phyloP scores from a whole-genome alignment of 1,284 basidiomycete species.

The Malassezia obtusa region DNA sequence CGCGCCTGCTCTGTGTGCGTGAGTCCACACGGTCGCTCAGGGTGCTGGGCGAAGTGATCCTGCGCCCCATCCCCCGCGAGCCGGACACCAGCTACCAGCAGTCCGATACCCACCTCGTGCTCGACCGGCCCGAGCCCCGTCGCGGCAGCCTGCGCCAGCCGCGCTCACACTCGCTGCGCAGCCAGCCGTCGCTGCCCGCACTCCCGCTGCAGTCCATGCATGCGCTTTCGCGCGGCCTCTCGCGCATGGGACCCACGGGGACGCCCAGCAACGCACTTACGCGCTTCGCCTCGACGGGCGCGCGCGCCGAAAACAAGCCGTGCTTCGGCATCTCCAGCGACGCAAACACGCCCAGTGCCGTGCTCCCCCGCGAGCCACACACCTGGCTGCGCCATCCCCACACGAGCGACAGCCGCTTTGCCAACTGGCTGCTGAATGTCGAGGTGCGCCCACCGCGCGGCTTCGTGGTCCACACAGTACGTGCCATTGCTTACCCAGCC shows the following conservation, averaged over 20 bases:
- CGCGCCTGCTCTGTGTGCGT: slow-evolving; percentile 53
- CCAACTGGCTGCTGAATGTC: slow-evolving; percentile 7
- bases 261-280: not conserved
- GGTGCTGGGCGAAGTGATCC: slow-evolving; percentile 51
- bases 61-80: slow-evolving; percentile 37
- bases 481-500: slow-evolving; percentile 7
- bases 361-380: not conserved
- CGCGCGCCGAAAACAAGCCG: not conserved
- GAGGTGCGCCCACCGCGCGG: slow-evolving; percentile 3
- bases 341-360: not conserved
- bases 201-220: not conserved
- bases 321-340: not conserved
- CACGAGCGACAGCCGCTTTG: not conserved
- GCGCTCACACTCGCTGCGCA: slow-evolving; percentile 4
- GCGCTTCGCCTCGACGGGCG: not conserved
- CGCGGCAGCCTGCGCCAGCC: slow-evolving; percentile 9
- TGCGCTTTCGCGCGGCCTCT: not conserved
- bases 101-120: slow-evolving; percentile 31
- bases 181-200: not conserved
- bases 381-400: not conserved
- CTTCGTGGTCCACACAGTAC: slow-evolving; percentile 7
- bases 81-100: slow-evolving; percentile 30
- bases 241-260: not conserved
- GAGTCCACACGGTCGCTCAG: slow-evolving; percentile 48
- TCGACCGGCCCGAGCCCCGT: slow-evolving; percentile 15